Percentiles rank a stretch among this genome's conserved stretches.
These are phyloP conservation scores for Eucalyptus pauciflora DNA, from an alignment of 345 rosid species.

Conservation along the genomic window DNA sequence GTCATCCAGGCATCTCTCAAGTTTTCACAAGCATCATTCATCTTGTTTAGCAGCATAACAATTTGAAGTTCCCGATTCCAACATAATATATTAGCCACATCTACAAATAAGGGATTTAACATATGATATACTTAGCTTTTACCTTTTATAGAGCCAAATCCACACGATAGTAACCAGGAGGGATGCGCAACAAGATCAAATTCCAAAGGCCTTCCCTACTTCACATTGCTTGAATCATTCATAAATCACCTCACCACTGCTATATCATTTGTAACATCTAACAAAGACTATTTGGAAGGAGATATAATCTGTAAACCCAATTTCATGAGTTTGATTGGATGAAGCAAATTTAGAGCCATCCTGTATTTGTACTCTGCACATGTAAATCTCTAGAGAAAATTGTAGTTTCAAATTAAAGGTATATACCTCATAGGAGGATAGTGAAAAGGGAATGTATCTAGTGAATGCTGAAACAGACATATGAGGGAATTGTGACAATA, in stretches of 20 bases:
- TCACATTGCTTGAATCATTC: too few species aligned
- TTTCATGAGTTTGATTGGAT: too few species aligned
- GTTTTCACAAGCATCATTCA: not conserved
- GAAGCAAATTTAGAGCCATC: too few species aligned
- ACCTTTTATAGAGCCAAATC: not conserved
- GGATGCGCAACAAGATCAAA: not conserved
- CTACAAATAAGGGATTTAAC: not conserved
- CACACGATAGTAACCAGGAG: not conserved
- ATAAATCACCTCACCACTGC: too few species aligned
- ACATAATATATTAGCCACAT: not conserved
- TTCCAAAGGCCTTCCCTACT: too few species aligned
- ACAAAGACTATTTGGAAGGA: too few species aligned
- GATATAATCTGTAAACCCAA: too few species aligned
- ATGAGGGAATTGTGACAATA: too few species aligned
- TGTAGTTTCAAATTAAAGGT: not conserved
- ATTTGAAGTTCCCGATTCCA: not conserved
- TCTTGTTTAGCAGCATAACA: not conserved
- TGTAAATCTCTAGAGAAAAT: not conserved
- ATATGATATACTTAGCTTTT: not conserved
- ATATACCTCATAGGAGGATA: constrained; percentile 3
- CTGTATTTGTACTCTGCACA: not conserved
- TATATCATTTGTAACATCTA: too few species aligned
- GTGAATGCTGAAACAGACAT: too few species aligned
- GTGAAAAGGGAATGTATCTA: too few species aligned
- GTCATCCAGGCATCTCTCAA: not conserved